Evolutionary conservation across 1,139 yeast species (phyloP).

Genomic region (Hyphopichia buzzinii): DNA sequence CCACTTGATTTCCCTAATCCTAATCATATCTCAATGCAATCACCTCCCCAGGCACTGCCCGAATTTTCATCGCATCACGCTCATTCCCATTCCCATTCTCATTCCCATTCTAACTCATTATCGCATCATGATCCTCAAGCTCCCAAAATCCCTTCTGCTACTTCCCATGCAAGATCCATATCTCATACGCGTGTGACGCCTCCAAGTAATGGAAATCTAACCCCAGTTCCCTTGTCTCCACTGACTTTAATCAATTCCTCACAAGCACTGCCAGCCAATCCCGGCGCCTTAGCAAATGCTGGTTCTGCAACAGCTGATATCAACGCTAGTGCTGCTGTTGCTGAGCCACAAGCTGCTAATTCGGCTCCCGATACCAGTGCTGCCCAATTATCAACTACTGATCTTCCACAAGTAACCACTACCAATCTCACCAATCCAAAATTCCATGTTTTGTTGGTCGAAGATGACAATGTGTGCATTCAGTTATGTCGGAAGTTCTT

Average conservation of each 20-base stretch:
- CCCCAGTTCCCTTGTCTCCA: conserved; percentile 6
- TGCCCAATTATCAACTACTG: conserved; percentile 5
- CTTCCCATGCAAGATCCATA: conserved; percentile 5
- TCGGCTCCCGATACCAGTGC: conserved; percentile 4
- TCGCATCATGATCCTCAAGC: conserved; percentile 8
- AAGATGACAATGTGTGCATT: conserved; percentile 83
- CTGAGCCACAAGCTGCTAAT: conserved; percentile 10
- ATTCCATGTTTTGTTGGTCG: conserved; percentile 76
- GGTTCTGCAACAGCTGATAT: conserved; percentile 3
- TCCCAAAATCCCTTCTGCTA: conserved; percentile 7
- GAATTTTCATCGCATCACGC: conserved; percentile 5
- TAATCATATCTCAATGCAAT: conserved; percentile 19
- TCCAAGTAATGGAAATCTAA: conserved; percentile 8
- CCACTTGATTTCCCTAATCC: conserved; percentile 56
- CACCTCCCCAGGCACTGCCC: conserved; percentile 10
- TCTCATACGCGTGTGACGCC: conserved; percentile 9
- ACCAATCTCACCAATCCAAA: conserved; percentile 40
- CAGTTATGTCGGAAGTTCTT: conserved; percentile 76
- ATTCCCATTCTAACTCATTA: conserved; percentile 9
- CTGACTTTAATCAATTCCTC: conserved; percentile 1
- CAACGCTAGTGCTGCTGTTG: conserved; percentile 7
- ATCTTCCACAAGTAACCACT: conserved; percentile 17
- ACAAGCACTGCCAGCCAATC: conserved; percentile 4
- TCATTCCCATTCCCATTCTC: conserved; percentile 3
- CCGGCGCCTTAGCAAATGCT: conserved; percentile 3